Conservation (phyloP, 1,284 basidiomycete genomes). For the Sporisorium graminicola region DNA sequence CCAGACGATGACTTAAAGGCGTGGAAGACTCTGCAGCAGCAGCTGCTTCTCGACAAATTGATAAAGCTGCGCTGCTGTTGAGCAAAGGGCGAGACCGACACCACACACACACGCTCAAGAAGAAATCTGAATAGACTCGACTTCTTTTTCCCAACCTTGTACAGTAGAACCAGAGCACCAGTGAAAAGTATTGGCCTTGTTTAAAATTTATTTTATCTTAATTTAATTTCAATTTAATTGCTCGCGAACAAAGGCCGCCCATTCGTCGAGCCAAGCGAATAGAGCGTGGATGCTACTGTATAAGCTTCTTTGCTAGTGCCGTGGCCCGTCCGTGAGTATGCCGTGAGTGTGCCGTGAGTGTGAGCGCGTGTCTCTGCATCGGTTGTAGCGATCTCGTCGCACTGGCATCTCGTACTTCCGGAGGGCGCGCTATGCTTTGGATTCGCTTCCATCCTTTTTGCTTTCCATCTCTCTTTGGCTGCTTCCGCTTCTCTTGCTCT, state of each 20-base stretch:
- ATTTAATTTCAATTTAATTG: not conserved
- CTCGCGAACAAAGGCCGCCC: conserved; percentile 1
- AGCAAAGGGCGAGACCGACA: not conserved
- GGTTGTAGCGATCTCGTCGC: not conserved
- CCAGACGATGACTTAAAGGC: not conserved
- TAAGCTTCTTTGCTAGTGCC: conserved; percentile 1
- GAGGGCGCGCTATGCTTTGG: not conserved
- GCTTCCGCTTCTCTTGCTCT: not conserved
- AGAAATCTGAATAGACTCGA: not conserved
- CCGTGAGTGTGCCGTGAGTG: not conserved
- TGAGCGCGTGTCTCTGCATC: not conserved
- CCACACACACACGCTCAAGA: not conserved
- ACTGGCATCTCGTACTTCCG: not conserved
- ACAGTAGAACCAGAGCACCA: no score
- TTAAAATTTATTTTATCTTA: not conserved
- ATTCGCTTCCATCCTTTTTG: not conserved
- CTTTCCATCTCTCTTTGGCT: not conserved
- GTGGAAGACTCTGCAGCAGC: not conserved
- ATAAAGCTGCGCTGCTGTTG: no score
- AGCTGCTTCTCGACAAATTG: no score
- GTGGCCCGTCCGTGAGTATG: not conserved
- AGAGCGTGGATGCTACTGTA: not conserved
- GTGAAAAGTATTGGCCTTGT: no score
- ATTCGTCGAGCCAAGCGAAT: not conserved
- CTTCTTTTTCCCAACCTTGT: conserved; percentile 3